These are phyloP conservation scores for Laguncularia racemosa DNA, from an alignment of 345 rosid genomes.

Conservation along the genomic window DNA sequence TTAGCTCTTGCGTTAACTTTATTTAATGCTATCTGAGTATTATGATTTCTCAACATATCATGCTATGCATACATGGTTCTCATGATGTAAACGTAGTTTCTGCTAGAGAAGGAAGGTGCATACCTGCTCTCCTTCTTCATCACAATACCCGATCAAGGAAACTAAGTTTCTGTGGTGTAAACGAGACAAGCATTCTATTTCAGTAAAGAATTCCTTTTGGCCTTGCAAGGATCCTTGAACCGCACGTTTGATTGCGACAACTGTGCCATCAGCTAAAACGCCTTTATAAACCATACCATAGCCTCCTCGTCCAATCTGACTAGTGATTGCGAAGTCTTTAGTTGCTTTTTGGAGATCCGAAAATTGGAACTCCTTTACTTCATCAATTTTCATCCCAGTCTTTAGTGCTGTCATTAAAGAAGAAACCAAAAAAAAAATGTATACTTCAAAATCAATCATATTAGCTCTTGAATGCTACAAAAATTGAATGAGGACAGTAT, in stretches of 20 bases:
- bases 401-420: constrained; percentile 33
- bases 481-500: not conserved
- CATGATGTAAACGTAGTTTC: not conserved
- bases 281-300: constrained; percentile 94
- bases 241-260: constrained; percentile 91
- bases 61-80: not conserved
- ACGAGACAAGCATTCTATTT: constrained; percentile 78
- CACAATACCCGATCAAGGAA: constrained; percentile 79
- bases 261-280: constrained; percentile 47
- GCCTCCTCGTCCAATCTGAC: constrained; percentile 91
- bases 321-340: constrained; percentile 43
- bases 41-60: no score
- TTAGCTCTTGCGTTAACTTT: no score
- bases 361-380: constrained; percentile 65
- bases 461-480: not conserved
- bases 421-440: not conserved
- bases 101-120: not conserved
- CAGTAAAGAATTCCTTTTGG: constrained; percentile 87
- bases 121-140: constrained; percentile 96
- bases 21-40: no score
- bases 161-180: constrained; percentile 94
- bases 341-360: constrained; percentile 67
- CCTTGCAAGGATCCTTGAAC: constrained; percentile 88
- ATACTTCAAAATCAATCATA: no score
- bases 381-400: constrained; percentile 58